Conservation (phyloP, 257 asterid genomes). For the Striga asiatica region DNA sequence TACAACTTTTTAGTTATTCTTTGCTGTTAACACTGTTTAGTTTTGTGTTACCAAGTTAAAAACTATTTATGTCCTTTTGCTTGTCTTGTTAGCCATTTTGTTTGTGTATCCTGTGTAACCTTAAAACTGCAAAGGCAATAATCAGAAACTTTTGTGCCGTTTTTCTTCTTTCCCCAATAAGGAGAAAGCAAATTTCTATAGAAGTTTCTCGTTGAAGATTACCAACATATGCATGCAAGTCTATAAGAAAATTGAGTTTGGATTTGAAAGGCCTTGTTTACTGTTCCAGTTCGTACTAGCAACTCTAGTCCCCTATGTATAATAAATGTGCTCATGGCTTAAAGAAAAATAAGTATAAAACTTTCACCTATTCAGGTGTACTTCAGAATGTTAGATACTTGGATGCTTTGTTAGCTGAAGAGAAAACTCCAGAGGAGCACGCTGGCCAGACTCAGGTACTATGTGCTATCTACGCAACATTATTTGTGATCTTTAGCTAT, state of each 20-base stretch:
- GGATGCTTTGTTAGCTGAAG: constrained; percentile 68
- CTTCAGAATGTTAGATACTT: constrained; percentile 66
- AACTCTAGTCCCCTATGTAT: not conserved
- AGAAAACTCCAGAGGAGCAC: constrained; percentile 77
- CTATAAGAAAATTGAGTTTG: too few relatives aligned
- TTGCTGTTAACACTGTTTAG: not conserved
- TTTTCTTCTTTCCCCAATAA: too few relatives aligned
- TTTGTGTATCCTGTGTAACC: not conserved
- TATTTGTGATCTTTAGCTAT: constrained; percentile 1
- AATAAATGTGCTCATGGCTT: not conserved
- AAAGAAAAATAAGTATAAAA: not conserved
- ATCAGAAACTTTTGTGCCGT: not conserved
- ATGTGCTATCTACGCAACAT: constrained; percentile 5
- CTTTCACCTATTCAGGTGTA: constrained; percentile 42
- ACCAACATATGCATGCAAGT: too few relatives aligned
- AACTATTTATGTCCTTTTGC: not conserved
- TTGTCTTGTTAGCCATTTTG: too few relatives aligned
- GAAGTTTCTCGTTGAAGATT: too few relatives aligned
- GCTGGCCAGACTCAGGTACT: constrained; percentile 59
- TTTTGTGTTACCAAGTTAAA: not conserved
- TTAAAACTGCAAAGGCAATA: too few relatives aligned
- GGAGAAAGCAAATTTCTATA: too few relatives aligned
- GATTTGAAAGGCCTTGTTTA: too few relatives aligned
- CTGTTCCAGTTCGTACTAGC: not conserved
- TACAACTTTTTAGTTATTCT: not conserved